These are phyloP conservation scores for Colletotrichum orbiculare DNA, from an alignment of 2,329 filamentous ascomycete species.

Conservation along the genomic window DNA sequence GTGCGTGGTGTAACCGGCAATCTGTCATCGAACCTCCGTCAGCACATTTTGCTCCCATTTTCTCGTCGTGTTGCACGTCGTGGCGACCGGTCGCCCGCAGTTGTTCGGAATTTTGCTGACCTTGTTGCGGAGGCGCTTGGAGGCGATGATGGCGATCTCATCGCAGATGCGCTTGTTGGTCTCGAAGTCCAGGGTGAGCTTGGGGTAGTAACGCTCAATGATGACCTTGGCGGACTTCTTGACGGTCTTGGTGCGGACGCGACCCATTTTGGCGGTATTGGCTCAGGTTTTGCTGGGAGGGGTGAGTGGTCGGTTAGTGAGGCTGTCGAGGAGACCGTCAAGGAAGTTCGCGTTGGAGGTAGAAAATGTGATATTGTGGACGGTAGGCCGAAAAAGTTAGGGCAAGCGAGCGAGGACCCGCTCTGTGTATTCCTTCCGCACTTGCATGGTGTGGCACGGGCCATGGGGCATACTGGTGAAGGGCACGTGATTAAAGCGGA, in stretches of 20 bases:
- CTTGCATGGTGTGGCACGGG: neutral
- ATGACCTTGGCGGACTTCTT: conserved; percentile 96
- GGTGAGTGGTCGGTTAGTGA: conserved; percentile 48
- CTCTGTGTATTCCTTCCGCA: neutral
- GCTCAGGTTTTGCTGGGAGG: conserved; percentile 45
- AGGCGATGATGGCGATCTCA: conserved; percentile 99
- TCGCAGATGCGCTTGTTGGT: conserved; percentile 99
- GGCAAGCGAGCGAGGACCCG: conserved; percentile 7
- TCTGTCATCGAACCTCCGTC: conserved; percentile 60
- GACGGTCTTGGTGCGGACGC: conserved; percentile 77
- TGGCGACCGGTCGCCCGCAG: neutral
- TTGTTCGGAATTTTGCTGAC: conserved; percentile 57
- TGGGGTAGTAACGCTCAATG: conserved; percentile 98
- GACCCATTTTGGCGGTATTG: conserved; percentile 74
- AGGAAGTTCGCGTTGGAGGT: neutral
- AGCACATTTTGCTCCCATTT: neutral
- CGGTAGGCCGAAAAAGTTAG: conserved; percentile 17
- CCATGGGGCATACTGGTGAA: conserved; percentile 17
- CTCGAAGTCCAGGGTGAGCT: conserved; percentile 99
- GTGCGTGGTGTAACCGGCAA: conserved; percentile 98
- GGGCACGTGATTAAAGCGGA: neutral
- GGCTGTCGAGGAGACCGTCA: conserved; percentile 63
- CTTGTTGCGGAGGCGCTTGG: conserved; percentile 99
- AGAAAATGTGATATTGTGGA: conserved; percentile 18
- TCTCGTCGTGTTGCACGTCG: neutral